Evolutionary conservation across 2,329 filamentous ascomycete genomes (phyloP).

Genomic region (Clarireedia monteithiana): DNA sequence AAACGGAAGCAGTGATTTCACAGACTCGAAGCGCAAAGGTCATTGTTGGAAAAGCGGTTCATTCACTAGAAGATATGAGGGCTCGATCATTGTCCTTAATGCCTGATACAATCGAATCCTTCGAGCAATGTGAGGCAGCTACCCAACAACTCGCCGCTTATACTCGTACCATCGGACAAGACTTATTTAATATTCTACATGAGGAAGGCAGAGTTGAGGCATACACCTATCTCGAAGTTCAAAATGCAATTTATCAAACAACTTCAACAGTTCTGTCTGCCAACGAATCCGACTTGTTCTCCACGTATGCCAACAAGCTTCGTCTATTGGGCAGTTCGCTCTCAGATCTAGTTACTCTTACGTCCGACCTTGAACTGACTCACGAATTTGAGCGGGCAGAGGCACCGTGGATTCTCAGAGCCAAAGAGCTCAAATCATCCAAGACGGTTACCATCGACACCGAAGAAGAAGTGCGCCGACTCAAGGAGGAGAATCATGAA

Average conservation of each 20-base stretch:
- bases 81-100: constrained; percentile 66
- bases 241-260: constrained; percentile 52
- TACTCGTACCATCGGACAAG: constrained; percentile 56
- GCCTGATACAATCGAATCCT: constrained; percentile 57
- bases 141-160: constrained; percentile 59
- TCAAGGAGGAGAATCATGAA: constrained; percentile 75
- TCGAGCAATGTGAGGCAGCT: constrained; percentile 60
- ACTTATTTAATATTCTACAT: constrained; percentile 56
- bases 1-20: constrained; percentile 62
- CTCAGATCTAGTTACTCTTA: constrained; percentile 62
- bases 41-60: constrained; percentile 68
- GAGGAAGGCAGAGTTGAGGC: constrained; percentile 66
- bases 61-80: constrained; percentile 70
- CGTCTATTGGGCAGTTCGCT: constrained; percentile 56
- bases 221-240: constrained; percentile 59
- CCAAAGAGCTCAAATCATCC: constrained; percentile 72
- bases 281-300: constrained; percentile 61
- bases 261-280: constrained; percentile 43
- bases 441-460: constrained; percentile 75
- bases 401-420: constrained; percentile 77
- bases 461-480: constrained; percentile 73
- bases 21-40: constrained; percentile 81
- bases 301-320: constrained; percentile 59
- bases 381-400: constrained; percentile 70
- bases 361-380: constrained; percentile 62